These are phyloP conservation scores for Fusarium pseudonygamai DNA, from an alignment of 2,329 filamentous ascomycete species.

Conservation along the genomic window DNA sequence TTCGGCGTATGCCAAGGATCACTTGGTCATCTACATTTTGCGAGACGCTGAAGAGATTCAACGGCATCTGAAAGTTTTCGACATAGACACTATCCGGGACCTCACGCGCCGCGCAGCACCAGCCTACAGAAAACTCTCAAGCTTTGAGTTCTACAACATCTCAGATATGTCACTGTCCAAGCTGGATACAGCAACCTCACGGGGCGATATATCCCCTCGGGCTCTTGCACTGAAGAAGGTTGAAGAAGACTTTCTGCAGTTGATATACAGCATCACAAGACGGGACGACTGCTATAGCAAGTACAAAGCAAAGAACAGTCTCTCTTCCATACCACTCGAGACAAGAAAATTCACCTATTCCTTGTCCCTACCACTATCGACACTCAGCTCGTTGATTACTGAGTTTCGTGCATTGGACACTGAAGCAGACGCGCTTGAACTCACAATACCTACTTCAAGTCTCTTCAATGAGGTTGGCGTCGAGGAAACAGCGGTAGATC, in stretches of 20 bases:
- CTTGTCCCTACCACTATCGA: background rate
- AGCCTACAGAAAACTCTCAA: background rate
- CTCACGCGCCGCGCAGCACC: background rate
- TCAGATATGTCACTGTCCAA: background rate
- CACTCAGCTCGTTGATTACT: background rate
- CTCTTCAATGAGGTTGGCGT: fast-evolving
- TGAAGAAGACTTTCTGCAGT: background rate
- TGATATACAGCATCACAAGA: background rate
- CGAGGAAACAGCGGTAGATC: no score
- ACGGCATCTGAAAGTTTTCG: background rate
- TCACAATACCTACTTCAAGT: background rate
- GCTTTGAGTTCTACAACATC: constrained; percentile 7
- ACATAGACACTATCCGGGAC: background rate
- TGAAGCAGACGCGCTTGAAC: background rate
- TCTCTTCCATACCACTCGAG: background rate
- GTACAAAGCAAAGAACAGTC: background rate
- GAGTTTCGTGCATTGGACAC: background rate
- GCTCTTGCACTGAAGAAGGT: constrained; percentile 13
- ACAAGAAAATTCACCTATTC: background rate
- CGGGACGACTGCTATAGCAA: background rate
- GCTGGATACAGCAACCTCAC: fast-evolving
- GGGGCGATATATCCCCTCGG: background rate
- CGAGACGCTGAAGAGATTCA: background rate
- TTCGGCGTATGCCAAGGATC: background rate
- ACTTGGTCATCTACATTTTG: background rate